Conservation (phyloP, 2,329 filamentous ascomycete genomes). For the Aspergillus oerlinghausenensis region DNA sequence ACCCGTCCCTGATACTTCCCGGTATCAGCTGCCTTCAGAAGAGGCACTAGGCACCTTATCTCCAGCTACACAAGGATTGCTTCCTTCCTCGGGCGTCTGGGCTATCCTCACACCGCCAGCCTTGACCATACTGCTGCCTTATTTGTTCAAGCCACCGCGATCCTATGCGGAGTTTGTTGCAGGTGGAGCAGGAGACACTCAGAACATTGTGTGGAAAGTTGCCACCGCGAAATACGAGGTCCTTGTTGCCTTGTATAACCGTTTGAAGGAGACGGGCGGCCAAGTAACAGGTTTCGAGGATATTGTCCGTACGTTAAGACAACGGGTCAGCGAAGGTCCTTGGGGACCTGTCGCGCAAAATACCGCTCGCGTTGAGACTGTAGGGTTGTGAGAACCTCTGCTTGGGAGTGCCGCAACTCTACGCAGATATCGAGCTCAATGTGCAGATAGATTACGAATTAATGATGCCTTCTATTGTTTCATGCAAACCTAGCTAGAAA, state of each 20-base stretch:
- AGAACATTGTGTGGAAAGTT: constrained; percentile 55
- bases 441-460: neutral
- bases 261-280: constrained; percentile 36
- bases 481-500: neutral
- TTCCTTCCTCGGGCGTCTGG: constrained; percentile 45
- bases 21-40: constrained; percentile 40
- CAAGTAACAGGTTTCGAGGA: constrained; percentile 34
- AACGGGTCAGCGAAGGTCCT: constrained; percentile 40
- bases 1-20: constrained; percentile 15
- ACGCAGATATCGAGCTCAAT: neutral
- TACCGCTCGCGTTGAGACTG: constrained; percentile 32
- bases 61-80: constrained; percentile 29
- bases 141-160: constrained; percentile 53
- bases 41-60: constrained; percentile 33
- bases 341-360: constrained; percentile 32
- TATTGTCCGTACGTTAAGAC: constrained; percentile 36
- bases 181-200: constrained; percentile 51
- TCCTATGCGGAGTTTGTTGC: constrained; percentile 56
- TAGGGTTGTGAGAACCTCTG: constrained; percentile 24
- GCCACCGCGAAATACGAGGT: constrained; percentile 56
- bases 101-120: constrained; percentile 50
- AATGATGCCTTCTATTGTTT: neutral
- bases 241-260: constrained; percentile 45
- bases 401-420: neutral
- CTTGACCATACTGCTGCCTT: constrained; percentile 50